Evolutionary conservation across 768 basidiomycete genomes (phyloP), one percentile per base, ranked within the genome.

Genomic region (Fomitopsis pulvina): DNA sequence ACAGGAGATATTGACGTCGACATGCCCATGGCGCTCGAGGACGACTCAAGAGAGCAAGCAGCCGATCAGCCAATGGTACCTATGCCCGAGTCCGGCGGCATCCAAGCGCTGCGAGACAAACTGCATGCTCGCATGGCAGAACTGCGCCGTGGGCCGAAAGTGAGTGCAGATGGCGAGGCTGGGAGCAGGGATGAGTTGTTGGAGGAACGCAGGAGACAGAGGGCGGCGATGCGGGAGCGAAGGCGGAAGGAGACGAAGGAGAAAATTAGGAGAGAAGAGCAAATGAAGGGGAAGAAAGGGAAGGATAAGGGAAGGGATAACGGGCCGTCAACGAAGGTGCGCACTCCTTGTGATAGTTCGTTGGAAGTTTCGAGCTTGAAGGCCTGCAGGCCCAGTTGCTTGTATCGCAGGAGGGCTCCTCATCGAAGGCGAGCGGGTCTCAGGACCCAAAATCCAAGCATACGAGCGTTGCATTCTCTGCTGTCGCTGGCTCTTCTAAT

Each of bases 161-260:
- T 18, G 60, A 59, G 10, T 61, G 60, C 24, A 65, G 40, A 54
- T 11, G 60, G 59, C 3, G 60, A 79, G 59, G 72, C 80, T 9
- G 77, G 73, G 5, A 83, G 84, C 60, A 82, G 78, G 61, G 93
- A 97, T 61, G 90, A 83, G 53, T 64, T 97, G 41, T 64, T 97
- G 45, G 87, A 92, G 60, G 87, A 92, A 65, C 74, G 87, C 47
- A 71, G 92, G 53, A 67, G 68, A 57, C 83, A 89, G 60, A 73
- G 92, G 4, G 93, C 85, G 0, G 80, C 84, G 28, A 74, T 96
- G 75, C 76, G 93, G 20, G 94, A 97, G 66, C 78, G 82, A 50
- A 71, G 95, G 57, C 69, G 93, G 61, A 88, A 86, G 60, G 87
- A 89, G 71, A 89, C 88, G 7, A 86, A 77, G 62, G 92, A 93